A percentile compares a stretch with the other conserved stretches of the same genome.
Evolutionary conservation across 768 basidiomycete genomes (phyloP).

Genomic region (Termitomyces sp.): DNA sequence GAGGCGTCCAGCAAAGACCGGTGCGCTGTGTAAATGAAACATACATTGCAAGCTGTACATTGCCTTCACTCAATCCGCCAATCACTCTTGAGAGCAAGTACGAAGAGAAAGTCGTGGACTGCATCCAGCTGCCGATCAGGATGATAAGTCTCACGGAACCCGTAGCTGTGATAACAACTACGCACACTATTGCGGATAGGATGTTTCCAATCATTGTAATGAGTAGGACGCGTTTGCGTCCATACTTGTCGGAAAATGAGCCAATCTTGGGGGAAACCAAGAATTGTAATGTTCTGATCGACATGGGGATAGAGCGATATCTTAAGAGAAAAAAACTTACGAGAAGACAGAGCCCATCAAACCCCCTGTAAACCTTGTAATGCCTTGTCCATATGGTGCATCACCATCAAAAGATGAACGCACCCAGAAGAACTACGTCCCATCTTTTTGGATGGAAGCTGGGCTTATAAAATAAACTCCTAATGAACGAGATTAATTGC

Average conservation of each 20-base stretch:
- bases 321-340: conserved; percentile 36
- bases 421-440: conserved; percentile 92
- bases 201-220: conserved; percentile 92
- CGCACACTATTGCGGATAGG: conserved; percentile 79
- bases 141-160: neutral
- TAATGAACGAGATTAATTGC: conserved; percentile 54
- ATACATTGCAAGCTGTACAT: conserved; percentile 93
- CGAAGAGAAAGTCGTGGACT: conserved; percentile 84
- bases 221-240: conserved; percentile 78
- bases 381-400: neutral
- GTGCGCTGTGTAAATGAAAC: conserved; percentile 21
- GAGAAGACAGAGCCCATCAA: conserved; percentile 94
- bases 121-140: conserved; percentile 61
- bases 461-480: conserved; percentile 60
- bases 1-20: neutral
- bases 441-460: conserved; percentile 65
- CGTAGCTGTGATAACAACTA: conserved; percentile 8
- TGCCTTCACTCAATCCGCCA: conserved; percentile 93
- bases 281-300: conserved; percentile 71
- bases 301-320: conserved; percentile 23
- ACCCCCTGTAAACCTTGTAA: conserved; percentile 43
- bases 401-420: conserved; percentile 9
- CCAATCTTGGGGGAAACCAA: conserved; percentile 80
- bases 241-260: conserved; percentile 82
- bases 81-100: conserved; percentile 88